Conservation (phyloP, 2,329 filamentous ascomycete species). For the Cryphonectria radicalis region DNA sequence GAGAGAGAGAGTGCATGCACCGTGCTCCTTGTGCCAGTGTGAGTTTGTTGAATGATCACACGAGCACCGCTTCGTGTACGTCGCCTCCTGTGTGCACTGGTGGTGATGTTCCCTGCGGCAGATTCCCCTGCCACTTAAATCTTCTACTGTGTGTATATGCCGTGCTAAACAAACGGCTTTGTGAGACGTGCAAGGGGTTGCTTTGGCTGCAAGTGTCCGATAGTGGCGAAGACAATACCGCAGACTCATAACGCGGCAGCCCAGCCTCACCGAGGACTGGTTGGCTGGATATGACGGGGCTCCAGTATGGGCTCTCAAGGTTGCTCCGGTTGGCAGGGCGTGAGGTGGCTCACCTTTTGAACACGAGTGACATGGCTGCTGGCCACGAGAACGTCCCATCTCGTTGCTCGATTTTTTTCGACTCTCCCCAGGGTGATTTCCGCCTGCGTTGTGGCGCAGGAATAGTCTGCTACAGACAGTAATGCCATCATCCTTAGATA, state of each 20-base stretch:
- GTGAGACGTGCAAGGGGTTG: constrained; percentile 26
- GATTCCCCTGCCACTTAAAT: not conserved
- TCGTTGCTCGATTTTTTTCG: not conserved
- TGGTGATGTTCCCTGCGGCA: not conserved
- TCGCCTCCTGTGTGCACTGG: not conserved
- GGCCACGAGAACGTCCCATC: not conserved
- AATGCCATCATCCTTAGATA: not conserved
- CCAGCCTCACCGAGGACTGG: constrained; percentile 14
- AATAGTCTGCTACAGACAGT: not conserved
- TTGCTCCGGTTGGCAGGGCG: not conserved
- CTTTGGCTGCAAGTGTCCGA: constrained; percentile 18
- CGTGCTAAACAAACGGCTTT: constrained; percentile 10
- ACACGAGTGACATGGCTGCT: constrained; percentile 7
- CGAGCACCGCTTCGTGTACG: not conserved
- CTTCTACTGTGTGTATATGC: not conserved
- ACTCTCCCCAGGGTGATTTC: not conserved
- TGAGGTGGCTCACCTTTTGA: constrained; percentile 3
- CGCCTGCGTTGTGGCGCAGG: not conserved
- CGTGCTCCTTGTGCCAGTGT: not conserved
- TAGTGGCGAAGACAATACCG: constrained; percentile 26
- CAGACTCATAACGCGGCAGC: constrained; percentile 21
- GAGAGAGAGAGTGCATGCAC: not conserved
- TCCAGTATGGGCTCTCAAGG: constrained; percentile 16
- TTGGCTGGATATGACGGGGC: constrained; percentile 9
- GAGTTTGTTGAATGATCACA: not conserved